phyloP scores from a whole-genome alignment of 139 green algal genomes.

The Raphidocelis subcapitata region DNA sequence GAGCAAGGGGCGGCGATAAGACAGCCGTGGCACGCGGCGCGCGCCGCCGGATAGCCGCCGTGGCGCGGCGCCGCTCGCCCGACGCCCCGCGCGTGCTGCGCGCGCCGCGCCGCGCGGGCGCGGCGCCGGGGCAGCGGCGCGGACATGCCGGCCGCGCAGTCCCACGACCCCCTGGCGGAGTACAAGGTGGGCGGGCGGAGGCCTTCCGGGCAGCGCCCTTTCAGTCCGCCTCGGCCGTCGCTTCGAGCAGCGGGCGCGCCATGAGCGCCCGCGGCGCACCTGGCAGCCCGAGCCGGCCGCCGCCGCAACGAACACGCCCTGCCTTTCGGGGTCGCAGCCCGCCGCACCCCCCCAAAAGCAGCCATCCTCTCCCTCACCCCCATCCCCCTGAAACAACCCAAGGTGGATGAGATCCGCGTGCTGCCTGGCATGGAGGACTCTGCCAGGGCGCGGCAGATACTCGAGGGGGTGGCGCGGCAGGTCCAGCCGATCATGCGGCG shows the following conservation, averaged over 20 bases:
- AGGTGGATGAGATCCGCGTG: not conserved
- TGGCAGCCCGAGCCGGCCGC: no score
- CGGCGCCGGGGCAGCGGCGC: no score
- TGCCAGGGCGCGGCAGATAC: constrained; percentile 49
- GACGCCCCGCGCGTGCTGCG: no score
- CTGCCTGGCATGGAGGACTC: not conserved
- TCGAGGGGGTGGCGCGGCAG: constrained; percentile 61
- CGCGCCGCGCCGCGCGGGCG: no score
- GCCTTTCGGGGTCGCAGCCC: not conserved
- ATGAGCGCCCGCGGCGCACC: not conserved
- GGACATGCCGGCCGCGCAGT: no score
- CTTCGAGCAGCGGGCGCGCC: not conserved
- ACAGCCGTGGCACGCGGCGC: no score
- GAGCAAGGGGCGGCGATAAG: no score
- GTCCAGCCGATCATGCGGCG: constrained; percentile 87
- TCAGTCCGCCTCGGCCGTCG: not conserved
- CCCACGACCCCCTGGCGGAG: constrained; percentile 39
- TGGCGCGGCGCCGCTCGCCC: no score
- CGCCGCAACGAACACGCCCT: no score
- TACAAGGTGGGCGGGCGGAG: constrained; percentile 45
- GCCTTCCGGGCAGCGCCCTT: no score
- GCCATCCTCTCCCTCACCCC: not conserved
- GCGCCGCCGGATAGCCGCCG: no score
- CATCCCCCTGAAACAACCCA: no score
- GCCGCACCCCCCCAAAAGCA: not conserved